Percentiles rank a stretch among this genome's conserved stretches.
phyloP scores from a whole-genome alignment of 441 rosid genomes.

The Euphorbia celastroides region DNA sequence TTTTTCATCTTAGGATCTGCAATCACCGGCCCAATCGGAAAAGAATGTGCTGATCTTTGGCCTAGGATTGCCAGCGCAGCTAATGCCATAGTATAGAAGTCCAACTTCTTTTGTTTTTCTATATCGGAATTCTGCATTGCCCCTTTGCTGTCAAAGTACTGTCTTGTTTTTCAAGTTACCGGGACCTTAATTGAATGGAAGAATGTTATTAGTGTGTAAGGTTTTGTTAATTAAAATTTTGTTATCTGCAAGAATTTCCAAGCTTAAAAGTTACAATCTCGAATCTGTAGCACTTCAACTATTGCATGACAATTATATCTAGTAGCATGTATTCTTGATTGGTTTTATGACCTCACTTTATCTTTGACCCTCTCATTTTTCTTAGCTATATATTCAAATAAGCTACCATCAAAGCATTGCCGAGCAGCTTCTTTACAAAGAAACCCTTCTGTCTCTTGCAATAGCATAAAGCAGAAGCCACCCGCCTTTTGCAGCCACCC shows the following conservation, averaged over 20 bases:
- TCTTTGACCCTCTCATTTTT: slow-evolving; percentile 29
- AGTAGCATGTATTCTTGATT: background rate
- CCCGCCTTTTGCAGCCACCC: slow-evolving; percentile 50
- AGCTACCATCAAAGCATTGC: slow-evolving; percentile 65
- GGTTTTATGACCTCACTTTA: slow-evolving; percentile 12
- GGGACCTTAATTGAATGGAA: background rate
- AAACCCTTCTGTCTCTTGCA: slow-evolving; percentile 68
- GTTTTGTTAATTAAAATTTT: too few species aligned
- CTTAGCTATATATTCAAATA: slow-evolving; percentile 58
- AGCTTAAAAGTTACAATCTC: background rate
- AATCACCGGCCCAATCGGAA: slow-evolving; percentile 69
- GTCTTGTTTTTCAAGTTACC: background rate
- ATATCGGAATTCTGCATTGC: background rate
- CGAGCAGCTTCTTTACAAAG: slow-evolving; percentile 69
- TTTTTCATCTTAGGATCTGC: slow-evolving; percentile 47
- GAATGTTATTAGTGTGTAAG: too few species aligned
- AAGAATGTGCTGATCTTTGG: slow-evolving; percentile 77
- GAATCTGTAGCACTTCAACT: too few species aligned
- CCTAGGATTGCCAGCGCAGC: slow-evolving; percentile 94
- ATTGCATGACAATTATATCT: background rate
- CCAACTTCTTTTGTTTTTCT: too few species aligned
- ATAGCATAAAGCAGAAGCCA: slow-evolving; percentile 51
- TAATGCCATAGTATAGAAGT: slow-evolving; percentile 65
- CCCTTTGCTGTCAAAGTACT: background rate
- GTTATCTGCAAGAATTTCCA: too few species aligned